Conservation (phyloP, 768 basidiomycete species). For the Leccinum boreale region DNA sequence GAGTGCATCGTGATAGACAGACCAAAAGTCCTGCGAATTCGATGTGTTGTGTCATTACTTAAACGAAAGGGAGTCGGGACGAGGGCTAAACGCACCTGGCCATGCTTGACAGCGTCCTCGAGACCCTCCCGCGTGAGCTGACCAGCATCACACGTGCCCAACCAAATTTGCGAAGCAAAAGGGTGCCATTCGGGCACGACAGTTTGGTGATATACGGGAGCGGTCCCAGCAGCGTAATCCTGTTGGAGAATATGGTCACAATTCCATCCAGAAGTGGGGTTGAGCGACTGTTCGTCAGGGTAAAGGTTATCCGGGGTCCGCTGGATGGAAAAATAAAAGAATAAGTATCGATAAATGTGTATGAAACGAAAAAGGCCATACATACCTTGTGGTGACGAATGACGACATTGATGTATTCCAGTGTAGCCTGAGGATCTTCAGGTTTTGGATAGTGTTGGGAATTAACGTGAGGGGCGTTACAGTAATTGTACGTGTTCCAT, state of each 20-base stretch:
- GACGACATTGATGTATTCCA: slow-evolving; percentile 42
- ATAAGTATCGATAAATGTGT: not conserved
- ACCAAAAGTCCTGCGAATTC: slow-evolving; percentile 43
- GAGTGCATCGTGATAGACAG: slow-evolving; percentile 37
- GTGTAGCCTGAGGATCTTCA: slow-evolving; percentile 22
- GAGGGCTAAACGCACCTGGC: slow-evolving; percentile 25
- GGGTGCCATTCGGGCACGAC: slow-evolving; percentile 41
- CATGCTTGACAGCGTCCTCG: slow-evolving; percentile 41
- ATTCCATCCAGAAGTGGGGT: slow-evolving; percentile 38
- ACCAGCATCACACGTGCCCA: slow-evolving; percentile 46
- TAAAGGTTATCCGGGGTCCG: slow-evolving; percentile 50
- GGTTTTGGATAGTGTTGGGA: slow-evolving; percentile 36
- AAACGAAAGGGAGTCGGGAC: not conserved
- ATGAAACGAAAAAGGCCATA: slow-evolving; percentile 8
- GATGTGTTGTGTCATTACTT: not conserved
- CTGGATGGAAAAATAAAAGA: slow-evolving; percentile 18
- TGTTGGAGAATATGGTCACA: slow-evolving; percentile 38
- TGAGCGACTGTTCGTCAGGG: slow-evolving; percentile 40
- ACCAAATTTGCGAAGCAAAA: slow-evolving; percentile 42
- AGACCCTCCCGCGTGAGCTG: slow-evolving; percentile 46
- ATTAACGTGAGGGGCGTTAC: slow-evolving; percentile 48
- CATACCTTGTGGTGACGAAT: slow-evolving; percentile 50
- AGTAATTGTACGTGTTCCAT: slow-evolving; percentile 54
- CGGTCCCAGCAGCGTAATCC: slow-evolving; percentile 37
- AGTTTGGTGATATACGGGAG: slow-evolving; percentile 39